These are phyloP conservation scores for Fusarium humuli DNA, from an alignment of 2,329 filamentous ascomycete genomes.

Conservation along the genomic window DNA sequence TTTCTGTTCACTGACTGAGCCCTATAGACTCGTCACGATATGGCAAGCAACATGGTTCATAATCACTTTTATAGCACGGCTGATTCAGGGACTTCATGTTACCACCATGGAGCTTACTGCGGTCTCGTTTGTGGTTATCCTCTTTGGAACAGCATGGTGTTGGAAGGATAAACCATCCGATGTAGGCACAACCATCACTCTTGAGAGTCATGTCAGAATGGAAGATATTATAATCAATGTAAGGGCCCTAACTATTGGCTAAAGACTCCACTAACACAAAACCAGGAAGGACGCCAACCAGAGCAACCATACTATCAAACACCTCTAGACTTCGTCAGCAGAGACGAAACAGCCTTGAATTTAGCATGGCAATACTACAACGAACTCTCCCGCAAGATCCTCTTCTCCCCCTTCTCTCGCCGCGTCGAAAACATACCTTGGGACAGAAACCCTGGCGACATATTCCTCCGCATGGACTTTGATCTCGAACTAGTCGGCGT, in stretches of 20 bases:
- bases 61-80: background rate
- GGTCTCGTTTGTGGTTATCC: conserved; percentile 9
- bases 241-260: too few species aligned
- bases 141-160: conserved; percentile 25
- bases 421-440: conserved; percentile 6
- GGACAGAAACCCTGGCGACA: conserved; percentile 17
- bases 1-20: background rate
- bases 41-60: conserved; percentile 28
- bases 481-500: conserved; percentile 17
- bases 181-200: background rate
- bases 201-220: background rate
- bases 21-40: background rate
- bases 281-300: background rate
- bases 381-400: conserved; percentile 3
- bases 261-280: background rate
- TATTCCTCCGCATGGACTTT: conserved; percentile 24
- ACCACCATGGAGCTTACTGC: conserved; percentile 29
- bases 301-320: conserved; percentile 15
- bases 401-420: conserved; percentile 19
- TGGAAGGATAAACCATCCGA: conserved; percentile 31
- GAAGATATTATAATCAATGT: background rate
- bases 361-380: conserved; percentile 27
- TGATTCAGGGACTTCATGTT: conserved; percentile 10
- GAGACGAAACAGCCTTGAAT: conserved; percentile 23
- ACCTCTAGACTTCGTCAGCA: conserved; percentile 17